Evolutionary conservation across 306 rosid species (phyloP).

Genomic region (Acacia crassicarpa): DNA sequence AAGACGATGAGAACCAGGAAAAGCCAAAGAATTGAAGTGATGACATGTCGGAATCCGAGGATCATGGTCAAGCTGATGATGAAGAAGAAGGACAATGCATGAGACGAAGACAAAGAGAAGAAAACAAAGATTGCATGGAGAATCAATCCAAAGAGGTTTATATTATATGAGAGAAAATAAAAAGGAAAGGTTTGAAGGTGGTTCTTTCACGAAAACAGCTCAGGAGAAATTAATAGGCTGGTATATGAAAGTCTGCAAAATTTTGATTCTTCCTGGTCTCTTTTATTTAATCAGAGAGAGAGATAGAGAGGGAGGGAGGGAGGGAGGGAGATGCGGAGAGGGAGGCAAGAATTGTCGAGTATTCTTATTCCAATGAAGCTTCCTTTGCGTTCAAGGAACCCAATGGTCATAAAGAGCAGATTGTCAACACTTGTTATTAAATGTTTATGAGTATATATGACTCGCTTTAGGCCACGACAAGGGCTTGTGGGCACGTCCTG

Average conservation of each 20-base stretch:
- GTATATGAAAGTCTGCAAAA: constrained; percentile 39
- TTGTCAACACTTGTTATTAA: constrained; percentile 56
- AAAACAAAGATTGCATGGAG: constrained; percentile 61
- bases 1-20: constrained; percentile 41
- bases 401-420: constrained; percentile 40
- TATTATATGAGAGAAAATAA: neutral
- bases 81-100: constrained; percentile 18
- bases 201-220: neutral
- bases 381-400: constrained; percentile 93
- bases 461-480: neutral
- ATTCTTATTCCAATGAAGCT: constrained; percentile 82
- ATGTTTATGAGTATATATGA: neutral
- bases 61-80: constrained; percentile 31
- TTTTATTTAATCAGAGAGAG: constrained; percentile 11
- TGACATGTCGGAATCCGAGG: constrained; percentile 34
- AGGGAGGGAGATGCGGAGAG: constrained; percentile 48
- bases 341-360: constrained; percentile 64
- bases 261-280: constrained; percentile 3
- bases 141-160: neutral
- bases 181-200: neutral
- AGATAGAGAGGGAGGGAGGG: neutral
- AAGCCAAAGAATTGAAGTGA: constrained; percentile 52
- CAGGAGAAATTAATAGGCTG: constrained; percentile 42
- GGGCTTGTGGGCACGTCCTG: constrained; percentile 7
- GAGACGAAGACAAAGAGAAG: constrained; percentile 34